Conservation (phyloP, 2,329 filamentous ascomycete species). For the Berkeleyomyces basicola region DNA sequence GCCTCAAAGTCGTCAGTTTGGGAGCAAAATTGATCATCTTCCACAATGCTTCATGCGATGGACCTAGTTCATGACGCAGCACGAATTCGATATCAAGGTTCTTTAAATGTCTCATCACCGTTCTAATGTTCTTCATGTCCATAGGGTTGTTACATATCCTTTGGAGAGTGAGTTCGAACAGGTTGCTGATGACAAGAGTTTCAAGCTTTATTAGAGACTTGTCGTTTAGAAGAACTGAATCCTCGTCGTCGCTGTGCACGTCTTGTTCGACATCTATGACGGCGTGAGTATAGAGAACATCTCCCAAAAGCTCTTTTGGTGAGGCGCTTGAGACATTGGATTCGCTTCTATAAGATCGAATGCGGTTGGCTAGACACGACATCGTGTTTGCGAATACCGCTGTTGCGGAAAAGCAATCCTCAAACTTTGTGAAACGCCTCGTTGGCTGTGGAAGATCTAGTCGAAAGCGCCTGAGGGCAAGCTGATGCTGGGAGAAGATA, state of each 20-base stretch:
- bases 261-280: background rate
- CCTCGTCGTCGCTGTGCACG: background rate
- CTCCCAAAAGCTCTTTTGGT: background rate
- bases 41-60: background rate
- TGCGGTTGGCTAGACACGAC: background rate
- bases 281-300: background rate
- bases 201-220: background rate
- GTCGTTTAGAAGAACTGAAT: background rate
- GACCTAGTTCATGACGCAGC: background rate
- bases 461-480: background rate
- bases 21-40: background rate
- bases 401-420: background rate
- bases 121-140: constrained; percentile 33
- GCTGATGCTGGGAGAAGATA: background rate
- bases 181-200: background rate
- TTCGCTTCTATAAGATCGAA: background rate
- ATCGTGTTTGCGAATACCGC: background rate
- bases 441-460: background rate
- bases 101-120: constrained; percentile 25
- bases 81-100: constrained; percentile 28
- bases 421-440: background rate
- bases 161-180: background rate
- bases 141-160: constrained; percentile 34
- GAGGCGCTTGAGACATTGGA: background rate
- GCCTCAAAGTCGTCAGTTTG: background rate